These are phyloP conservation scores for Candida arabinofermentans DNA, from an alignment of 805 yeast species.

Conservation along the genomic window DNA sequence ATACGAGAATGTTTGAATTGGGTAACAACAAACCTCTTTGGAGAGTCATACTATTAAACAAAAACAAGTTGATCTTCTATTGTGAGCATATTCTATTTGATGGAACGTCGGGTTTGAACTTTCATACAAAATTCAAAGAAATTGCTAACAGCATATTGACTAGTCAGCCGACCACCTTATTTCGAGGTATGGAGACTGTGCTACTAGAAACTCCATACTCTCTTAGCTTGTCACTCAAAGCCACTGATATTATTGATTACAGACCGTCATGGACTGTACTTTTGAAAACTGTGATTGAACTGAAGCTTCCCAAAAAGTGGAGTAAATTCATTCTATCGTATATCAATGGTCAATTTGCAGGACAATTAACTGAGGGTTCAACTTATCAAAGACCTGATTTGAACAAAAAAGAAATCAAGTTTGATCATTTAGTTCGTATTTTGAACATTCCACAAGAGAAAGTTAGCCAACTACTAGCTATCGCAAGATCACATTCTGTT, in stretches of 20 bases:
- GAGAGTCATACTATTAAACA: conserved; percentile 16
- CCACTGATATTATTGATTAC: conserved; percentile 8
- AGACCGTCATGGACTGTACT: conserved; percentile 3
- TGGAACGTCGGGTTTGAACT: conserved; percentile 31
- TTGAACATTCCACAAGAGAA: conserved; percentile 7
- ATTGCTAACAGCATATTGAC: conserved; percentile 18
- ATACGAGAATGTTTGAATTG: conserved; percentile 3
- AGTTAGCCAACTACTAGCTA: conserved; percentile 4
- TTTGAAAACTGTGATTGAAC: not conserved
- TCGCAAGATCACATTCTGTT: conserved; percentile 11
- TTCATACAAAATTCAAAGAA: conserved; percentile 20
- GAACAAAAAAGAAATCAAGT: not conserved
- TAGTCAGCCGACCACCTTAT: not conserved
- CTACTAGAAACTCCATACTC: conserved; percentile 4
- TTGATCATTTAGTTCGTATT: conserved; percentile 4
- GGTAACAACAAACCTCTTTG: conserved; percentile 17
- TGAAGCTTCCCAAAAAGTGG: not conserved
- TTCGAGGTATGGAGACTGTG: not conserved
- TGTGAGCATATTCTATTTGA: conserved; percentile 33
- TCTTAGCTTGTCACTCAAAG: conserved; percentile 1
- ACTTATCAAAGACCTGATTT: conserved; percentile 4
- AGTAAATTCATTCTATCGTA: not conserved
- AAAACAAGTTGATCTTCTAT: conserved; percentile 15
- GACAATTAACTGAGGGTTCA: not conserved
- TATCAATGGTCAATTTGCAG: not conserved